Conservation (phyloP, 2,329 filamentous ascomycete genomes). For the Alternaria brassicae region DNA sequence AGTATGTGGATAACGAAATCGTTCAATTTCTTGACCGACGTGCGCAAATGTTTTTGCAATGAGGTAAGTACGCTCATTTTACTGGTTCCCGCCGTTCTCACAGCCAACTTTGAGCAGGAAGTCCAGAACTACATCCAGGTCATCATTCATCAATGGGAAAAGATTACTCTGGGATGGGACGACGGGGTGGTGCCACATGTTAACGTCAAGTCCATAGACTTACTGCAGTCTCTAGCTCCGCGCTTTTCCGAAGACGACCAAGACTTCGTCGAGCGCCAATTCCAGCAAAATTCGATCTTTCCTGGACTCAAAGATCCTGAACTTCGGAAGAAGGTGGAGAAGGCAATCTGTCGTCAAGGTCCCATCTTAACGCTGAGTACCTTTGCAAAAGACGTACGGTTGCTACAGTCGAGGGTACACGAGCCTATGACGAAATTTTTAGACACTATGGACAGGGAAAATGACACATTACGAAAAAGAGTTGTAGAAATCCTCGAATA, state of each 20-base stretch:
- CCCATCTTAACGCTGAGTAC: slow-evolving; percentile 7
- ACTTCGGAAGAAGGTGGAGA: background rate
- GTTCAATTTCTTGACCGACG: slow-evolving; percentile 3
- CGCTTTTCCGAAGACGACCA: background rate
- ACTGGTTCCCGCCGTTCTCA: background rate
- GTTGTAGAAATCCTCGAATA: background rate
- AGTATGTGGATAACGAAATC: slow-evolving; percentile 2
- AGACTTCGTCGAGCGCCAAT: background rate
- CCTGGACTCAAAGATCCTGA: background rate
- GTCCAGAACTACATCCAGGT: slow-evolving; percentile 2
- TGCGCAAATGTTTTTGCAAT: slow-evolving; percentile 3
- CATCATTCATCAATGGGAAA: background rate
- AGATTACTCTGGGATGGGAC: slow-evolving; percentile 3
- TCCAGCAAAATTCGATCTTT: background rate
- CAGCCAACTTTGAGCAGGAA: slow-evolving; percentile 1
- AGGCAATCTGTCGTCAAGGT: slow-evolving; percentile 1
- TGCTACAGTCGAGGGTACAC: background rate
- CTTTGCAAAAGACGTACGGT: slow-evolving; percentile 3
- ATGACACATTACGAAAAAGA: slow-evolving; percentile 3
- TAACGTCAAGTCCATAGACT: background rate
- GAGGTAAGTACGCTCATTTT: background rate
- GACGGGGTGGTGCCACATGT: background rate
- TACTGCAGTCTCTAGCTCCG: slow-evolving; percentile 4
- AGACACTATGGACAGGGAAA: background rate
- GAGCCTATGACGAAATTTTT: background rate